Evolutionary conservation across 73 alveolate genomes (phyloP).

Genomic region (Symbiodinium natans): DNA sequence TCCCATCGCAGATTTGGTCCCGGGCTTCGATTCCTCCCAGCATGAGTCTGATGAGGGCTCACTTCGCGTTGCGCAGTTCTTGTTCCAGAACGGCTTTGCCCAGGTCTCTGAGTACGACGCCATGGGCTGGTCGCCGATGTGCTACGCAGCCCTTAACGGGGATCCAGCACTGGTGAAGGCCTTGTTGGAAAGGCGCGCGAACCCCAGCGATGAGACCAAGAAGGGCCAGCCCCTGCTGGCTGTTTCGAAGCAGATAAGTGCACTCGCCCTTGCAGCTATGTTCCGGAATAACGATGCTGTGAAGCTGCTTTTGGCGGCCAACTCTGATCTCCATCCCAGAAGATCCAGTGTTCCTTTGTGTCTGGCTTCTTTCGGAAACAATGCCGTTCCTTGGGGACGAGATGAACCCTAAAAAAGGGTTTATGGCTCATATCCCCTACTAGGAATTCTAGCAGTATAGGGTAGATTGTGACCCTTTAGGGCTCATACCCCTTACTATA

Average conservation of each 20-base stretch:
- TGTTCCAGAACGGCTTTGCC: slow-evolving; percentile 27
- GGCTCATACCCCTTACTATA: too few relatives aligned
- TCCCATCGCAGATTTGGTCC: not conserved
- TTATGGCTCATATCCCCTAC: too few relatives aligned
- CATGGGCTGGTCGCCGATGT: slow-evolving; percentile 27
- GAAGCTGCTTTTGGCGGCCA: not conserved
- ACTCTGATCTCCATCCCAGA: not conserved
- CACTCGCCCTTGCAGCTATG: not conserved
- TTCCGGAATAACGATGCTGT: slow-evolving; percentile 3
- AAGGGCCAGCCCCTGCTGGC: not conserved
- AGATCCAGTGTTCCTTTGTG: not conserved
- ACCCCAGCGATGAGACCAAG: not conserved
- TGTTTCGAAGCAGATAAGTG: not conserved
- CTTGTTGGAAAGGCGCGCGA: slow-evolving; percentile 8
- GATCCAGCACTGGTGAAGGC: not conserved
- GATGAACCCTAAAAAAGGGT: too few relatives aligned
- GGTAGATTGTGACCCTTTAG: too few relatives aligned
- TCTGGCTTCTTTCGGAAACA: not conserved
- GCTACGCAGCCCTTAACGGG: slow-evolving; percentile 43
- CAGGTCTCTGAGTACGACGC: slow-evolving; percentile 4
- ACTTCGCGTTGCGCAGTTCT: not conserved
- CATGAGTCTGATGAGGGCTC: not conserved
- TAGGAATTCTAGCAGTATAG: too few relatives aligned
- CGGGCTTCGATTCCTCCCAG: not conserved
- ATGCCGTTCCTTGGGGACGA: too few relatives aligned